phyloP scores from a whole-genome alignment of 1,139 yeast species.

The Geotrichum phurueaensis region DNA sequence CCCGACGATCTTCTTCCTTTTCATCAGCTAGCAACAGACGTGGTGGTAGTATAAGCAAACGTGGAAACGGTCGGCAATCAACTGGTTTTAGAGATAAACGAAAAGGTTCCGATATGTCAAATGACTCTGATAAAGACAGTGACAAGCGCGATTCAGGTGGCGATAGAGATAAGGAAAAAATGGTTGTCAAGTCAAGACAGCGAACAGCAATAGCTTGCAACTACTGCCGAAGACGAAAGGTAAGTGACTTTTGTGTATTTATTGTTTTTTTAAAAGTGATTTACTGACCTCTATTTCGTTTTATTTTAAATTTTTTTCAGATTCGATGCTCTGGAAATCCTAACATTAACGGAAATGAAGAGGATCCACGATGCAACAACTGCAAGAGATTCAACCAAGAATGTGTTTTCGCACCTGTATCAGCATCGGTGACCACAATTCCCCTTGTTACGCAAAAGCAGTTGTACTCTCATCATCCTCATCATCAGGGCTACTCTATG shows the following conservation, averaged over 20 bases:
- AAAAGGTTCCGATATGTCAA: not conserved
- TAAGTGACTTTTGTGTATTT: constrained; percentile 6
- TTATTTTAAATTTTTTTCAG: constrained; percentile 18
- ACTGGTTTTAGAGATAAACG: not conserved
- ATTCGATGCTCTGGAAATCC: constrained; percentile 34
- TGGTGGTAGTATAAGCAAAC: not conserved
- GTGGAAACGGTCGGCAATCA: not conserved
- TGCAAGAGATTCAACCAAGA: constrained; percentile 33
- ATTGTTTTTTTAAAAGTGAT: not conserved
- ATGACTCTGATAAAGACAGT: not conserved
- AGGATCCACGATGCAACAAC: constrained; percentile 30
- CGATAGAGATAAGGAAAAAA: constrained; percentile 2
- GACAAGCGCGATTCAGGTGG: constrained; percentile 7
- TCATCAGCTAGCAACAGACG: not conserved
- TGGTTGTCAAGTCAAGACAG: constrained; percentile 22
- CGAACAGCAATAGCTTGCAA: constrained; percentile 34
- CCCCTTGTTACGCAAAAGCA: constrained; percentile 3
- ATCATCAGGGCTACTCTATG: not conserved
- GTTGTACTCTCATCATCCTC: not conserved
- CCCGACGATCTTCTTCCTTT: not conserved
- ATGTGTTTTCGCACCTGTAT: constrained; percentile 34
- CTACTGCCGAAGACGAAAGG: constrained; percentile 33
- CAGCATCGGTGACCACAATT: constrained; percentile 23
- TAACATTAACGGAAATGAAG: constrained; percentile 4
- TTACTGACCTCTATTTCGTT: not conserved